Evolutionary conservation across 164 flowering plant genomes (phyloP).

Genomic region (Echeveria elegans): DNA sequence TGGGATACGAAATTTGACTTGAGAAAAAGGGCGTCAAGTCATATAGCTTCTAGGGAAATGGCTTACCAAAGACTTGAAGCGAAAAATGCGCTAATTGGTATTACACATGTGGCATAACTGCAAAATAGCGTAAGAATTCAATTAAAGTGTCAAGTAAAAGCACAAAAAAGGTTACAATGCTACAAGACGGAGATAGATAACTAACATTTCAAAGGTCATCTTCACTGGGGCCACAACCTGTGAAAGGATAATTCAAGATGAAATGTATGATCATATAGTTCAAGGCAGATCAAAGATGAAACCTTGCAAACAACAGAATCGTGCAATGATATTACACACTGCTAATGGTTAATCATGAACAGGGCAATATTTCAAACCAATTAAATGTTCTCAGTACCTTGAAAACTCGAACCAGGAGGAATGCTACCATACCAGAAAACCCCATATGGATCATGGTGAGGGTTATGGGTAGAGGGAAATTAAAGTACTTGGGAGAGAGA

Average conservation of each 20-base stretch:
- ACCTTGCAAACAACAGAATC: neutral
- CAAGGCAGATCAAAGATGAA: neutral
- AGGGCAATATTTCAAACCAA: neutral
- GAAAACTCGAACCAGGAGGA: slow-evolving; percentile 80
- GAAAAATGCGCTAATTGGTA: slow-evolving; percentile 95
- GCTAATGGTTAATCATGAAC: neutral
- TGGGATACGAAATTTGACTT: too few species aligned
- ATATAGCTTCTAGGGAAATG: neutral
- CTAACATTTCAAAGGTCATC: slow-evolving; percentile 79
- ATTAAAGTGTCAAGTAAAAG: neutral
- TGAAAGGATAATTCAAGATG: slow-evolving; percentile 10
- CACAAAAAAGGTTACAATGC: neutral
- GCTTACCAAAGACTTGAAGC: slow-evolving; percentile 96
- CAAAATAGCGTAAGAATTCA: slow-evolving; percentile 8
- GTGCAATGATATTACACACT: neutral
- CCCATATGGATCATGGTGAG: slow-evolving; percentile 99
- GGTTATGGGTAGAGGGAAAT: slow-evolving; percentile 89
- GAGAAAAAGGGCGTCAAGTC: neutral
- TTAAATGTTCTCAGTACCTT: slow-evolving; percentile 60
- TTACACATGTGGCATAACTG: slow-evolving; percentile 91
- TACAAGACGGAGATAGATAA: neutral
- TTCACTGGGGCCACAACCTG: slow-evolving; percentile 96
- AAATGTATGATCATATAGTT: neutral
- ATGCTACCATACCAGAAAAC: slow-evolving; percentile 82
- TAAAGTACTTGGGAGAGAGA: slow-evolving; percentile 94